Conservation (phyloP, 2,329 filamentous ascomycete species). For the Decorospora gaudefroyi region DNA sequence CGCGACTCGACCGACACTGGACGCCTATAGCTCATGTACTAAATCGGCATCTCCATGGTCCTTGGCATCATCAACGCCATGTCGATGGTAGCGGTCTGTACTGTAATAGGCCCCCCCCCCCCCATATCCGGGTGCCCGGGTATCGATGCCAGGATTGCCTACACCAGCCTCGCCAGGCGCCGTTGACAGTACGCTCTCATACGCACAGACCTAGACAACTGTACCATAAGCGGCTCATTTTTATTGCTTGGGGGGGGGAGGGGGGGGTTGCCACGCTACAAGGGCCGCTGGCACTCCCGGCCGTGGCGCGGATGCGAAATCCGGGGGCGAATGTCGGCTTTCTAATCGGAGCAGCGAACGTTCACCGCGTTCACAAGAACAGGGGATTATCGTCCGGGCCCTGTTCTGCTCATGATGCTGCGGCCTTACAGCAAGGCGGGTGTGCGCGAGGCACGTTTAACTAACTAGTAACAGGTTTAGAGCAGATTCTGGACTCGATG, state of each 20-base stretch:
- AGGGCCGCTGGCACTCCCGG: too few relatives aligned
- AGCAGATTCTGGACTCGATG: background rate
- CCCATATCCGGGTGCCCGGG: conserved; percentile 2
- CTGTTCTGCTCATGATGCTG: conserved; percentile 9
- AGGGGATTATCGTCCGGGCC: conserved; percentile 7
- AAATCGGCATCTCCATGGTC: background rate
- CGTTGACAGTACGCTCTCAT: too few relatives aligned
- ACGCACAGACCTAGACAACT: too few relatives aligned
- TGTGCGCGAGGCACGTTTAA: conserved; percentile 13
- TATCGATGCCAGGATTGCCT: conserved; percentile 1
- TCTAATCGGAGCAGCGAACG: conserved; percentile 2
- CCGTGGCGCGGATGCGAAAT: background rate
- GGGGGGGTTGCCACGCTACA: too few relatives aligned
- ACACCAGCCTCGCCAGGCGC: conserved; percentile 12
- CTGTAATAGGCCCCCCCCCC: conserved; percentile 1
- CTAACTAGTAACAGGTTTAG: background rate
- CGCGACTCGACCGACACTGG: background rate
- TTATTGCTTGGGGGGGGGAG: too few relatives aligned
- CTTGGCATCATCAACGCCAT: conserved; percentile 7
- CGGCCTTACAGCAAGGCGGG: conserved; percentile 4
- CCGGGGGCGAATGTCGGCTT: conserved; percentile 2
- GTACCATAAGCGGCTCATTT: too few relatives aligned
- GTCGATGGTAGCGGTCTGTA: conserved; percentile 8
- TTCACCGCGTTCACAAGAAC: conserved; percentile 5
- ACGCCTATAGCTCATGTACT: background rate